phyloP scores from a whole-genome alignment of 495 filamentous ascomycete species.

The Filosporella fistucella region DNA sequence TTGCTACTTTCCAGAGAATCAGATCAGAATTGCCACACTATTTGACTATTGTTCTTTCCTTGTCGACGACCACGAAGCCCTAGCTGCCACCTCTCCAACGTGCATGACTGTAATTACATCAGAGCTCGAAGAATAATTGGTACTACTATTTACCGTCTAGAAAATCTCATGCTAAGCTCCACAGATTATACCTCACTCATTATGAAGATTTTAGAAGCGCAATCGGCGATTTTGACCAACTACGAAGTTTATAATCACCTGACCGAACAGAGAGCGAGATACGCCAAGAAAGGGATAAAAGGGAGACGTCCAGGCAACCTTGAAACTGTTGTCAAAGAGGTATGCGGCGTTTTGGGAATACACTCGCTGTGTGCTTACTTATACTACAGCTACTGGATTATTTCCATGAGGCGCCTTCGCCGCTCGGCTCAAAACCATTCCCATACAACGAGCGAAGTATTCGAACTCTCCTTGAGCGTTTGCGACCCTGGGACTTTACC shows the following conservation, averaged over 20 bases:
- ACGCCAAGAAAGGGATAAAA: slow-evolving; percentile 17
- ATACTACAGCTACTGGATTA: slow-evolving; percentile 25
- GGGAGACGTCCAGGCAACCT: slow-evolving; percentile 33
- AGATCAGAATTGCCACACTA: too few relatives aligned
- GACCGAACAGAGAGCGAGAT: slow-evolving; percentile 22
- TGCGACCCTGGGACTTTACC: slow-evolving; percentile 46
- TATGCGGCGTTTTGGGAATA: slow-evolving; percentile 5
- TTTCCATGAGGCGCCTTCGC: slow-evolving; percentile 26
- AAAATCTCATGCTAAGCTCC: too few relatives aligned
- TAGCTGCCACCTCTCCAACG: too few relatives aligned
- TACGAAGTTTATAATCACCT: slow-evolving; percentile 60
- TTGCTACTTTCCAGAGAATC: too few relatives aligned
- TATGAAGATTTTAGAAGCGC: slow-evolving; percentile 56
- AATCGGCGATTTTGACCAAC: slow-evolving; percentile 59
- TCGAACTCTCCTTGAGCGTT: slow-evolving; percentile 32
- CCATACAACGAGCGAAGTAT: slow-evolving; percentile 25
- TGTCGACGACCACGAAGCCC: too few relatives aligned
- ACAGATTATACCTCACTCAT: not conserved
- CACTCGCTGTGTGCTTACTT: not conserved
- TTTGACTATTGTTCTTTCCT: too few relatives aligned
- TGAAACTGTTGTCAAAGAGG: slow-evolving; percentile 40
- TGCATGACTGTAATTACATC: too few relatives aligned
- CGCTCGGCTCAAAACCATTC: slow-evolving; percentile 20
- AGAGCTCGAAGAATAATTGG: too few relatives aligned
- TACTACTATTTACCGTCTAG: too few relatives aligned